phyloP scores from a whole-genome alignment of 2,329 filamentous ascomycete species.

The Juglanconis sp. region DNA sequence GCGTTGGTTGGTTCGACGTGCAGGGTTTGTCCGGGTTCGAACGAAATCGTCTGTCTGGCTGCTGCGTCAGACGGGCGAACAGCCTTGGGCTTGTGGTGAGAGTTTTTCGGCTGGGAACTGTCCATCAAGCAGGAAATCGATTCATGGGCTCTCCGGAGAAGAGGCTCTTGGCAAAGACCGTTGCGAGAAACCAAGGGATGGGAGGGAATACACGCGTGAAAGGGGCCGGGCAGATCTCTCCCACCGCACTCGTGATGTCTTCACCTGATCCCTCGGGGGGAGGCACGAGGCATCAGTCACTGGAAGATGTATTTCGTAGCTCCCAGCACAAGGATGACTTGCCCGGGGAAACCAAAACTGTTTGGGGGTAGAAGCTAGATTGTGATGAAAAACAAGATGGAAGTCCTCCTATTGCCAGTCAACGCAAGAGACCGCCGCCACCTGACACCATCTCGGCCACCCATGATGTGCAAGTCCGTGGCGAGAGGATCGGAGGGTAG shows the following conservation, averaged over 20 bases:
- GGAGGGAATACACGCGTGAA: no score
- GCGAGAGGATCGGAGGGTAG: neutral
- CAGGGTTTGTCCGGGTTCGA: no score
- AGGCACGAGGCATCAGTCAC: neutral
- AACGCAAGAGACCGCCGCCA: slow-evolving; percentile 18
- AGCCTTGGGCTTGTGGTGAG: no score
- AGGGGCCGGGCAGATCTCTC: neutral
- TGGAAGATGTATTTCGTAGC: neutral
- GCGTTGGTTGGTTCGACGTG: no score
- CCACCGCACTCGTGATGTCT: neutral
- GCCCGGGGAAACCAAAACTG: neutral
- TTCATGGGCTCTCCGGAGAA: no score
- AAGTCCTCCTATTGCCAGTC: neutral
- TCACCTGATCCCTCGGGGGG: neutral
- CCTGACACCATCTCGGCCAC: neutral
- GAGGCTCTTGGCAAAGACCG: no score
- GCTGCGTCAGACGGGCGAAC: no score
- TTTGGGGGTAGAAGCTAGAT: slow-evolving; percentile 15
- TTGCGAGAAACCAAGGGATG: no score
- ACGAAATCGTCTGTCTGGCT: no score
- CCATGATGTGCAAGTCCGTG: neutral
- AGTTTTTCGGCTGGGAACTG: no score
- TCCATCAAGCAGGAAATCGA: no score
- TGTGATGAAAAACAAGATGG: slow-evolving; percentile 1
- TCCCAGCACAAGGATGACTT: no score